phyloP scores from a whole-genome alignment of 352 stramenopile genomes.

The Blastocystis sp. region DNA sequence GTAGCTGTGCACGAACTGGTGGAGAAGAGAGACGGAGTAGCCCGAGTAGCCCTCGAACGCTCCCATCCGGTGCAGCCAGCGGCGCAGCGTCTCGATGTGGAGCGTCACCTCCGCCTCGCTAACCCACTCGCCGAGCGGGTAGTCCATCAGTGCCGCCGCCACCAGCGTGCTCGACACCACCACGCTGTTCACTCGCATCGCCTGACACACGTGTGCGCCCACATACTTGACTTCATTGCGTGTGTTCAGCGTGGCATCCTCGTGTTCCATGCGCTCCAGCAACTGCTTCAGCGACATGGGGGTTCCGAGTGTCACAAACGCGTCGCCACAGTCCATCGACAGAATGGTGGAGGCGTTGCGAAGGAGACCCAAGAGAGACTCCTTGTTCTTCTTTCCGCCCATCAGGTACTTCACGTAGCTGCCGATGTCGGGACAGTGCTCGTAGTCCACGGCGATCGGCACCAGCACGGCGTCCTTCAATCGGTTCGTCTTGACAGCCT shows the following conservation, averaged over 20 bases:
- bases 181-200: conserved; percentile 68
- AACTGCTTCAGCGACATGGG: conserved; percentile 66
- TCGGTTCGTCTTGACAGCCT: conserved; percentile 60
- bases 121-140: conserved; percentile 64
- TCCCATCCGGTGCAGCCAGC: conserved; percentile 67
- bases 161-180: conserved; percentile 72
- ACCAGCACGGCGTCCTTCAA: conserved; percentile 67
- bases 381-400: conserved; percentile 72
- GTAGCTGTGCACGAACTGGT: conserved; percentile 60
- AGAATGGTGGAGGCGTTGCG: conserved; percentile 69
- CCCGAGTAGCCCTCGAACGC: conserved; percentile 60
- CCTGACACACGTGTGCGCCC: conserved; percentile 64
- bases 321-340: conserved; percentile 69
- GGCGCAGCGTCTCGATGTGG: conserved; percentile 63
- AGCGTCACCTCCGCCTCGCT: conserved; percentile 66
- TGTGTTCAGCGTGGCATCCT: conserved; percentile 51
- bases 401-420: conserved; percentile 74
- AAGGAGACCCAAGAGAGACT: conserved; percentile 69
- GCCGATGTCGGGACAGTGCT: conserved; percentile 74
- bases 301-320: conserved; percentile 72
- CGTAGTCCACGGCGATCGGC: conserved; percentile 75
- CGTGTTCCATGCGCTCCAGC: conserved; percentile 61
- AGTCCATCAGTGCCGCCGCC: conserved; percentile 68
- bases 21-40: background rate
- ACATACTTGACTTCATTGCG: conserved; percentile 54